Evolutionary conservation across 345 rosid species (phyloP), one percentile per base, ranked within the genome.

Genomic region (Citrus cavaleriei): DNA sequence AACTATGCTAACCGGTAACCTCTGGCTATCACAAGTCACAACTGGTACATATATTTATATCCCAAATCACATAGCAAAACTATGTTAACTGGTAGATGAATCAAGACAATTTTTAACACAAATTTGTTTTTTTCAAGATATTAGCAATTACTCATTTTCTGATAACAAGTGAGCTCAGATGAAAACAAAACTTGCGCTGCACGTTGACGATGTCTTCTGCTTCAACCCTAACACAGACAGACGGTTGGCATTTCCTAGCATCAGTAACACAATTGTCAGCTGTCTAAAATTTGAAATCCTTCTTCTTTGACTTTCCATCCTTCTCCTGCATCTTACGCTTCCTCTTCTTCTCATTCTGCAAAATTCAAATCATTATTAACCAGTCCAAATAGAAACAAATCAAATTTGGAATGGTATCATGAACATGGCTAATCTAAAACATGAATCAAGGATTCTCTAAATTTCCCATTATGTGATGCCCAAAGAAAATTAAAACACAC

Each of bases 331-430:
- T 88, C 83, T 93, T 90, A 0, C 97, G 95, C 87, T 94, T 96
- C 87, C 98, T 85, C 83, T 93, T 96, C 89, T 93, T 94, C 85
- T 91, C 93, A 63, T 96, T 96, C 98, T 96, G 95, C 87, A 80
- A 66, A 68, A 40, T 34, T 66, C 46, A 75, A 25, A 24, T 54
- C 78, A 63, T 69, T 64, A 30, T 76, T 46, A 46, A 46, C 51
- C 14, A 13, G 51, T 46, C 51, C 4, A 46, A 61, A 7, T 24
- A 49, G 10, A 24, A 69, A 55, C 80, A 64, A 19, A 70, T 18
- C 6, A 67, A 38, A 54, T 4, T 16, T 16, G 58, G 58, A 18
- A 5, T 16, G 58, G 58, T 18, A 60, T 58, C 37, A 46, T 14
- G 46, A 3, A 58, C 68, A 46, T 40, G 30, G 70, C 83, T 49